Conservation (phyloP, 305 asterid genomes). For the Euphrasia arctica region DNA sequence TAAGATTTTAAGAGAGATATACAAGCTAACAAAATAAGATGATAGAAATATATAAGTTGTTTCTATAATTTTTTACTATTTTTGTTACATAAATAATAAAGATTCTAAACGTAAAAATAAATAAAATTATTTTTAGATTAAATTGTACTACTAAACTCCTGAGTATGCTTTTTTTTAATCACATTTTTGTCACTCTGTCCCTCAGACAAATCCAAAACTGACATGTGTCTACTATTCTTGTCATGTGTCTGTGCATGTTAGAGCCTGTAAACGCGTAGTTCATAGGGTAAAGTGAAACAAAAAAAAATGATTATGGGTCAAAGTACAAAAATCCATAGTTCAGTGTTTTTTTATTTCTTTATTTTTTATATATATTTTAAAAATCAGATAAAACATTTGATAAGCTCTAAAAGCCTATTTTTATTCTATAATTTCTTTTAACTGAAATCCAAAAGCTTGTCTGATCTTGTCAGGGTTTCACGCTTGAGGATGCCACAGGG, state of each 20-base stretch:
- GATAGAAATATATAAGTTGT: neutral
- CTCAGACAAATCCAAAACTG: neutral
- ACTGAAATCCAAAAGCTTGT: constrained; percentile 20
- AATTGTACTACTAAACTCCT: too few species aligned
- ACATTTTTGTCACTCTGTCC: too few species aligned
- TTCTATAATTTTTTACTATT: neutral
- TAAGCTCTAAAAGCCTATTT: neutral
- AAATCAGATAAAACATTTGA: neutral
- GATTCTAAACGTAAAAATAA: neutral
- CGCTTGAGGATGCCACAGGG: constrained; percentile 93
- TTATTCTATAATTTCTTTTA: neutral
- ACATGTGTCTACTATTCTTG: neutral
- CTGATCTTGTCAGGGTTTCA: constrained; percentile 55
- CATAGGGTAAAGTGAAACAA: neutral
- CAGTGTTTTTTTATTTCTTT: neutral
- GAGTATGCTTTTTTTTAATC: too few species aligned
- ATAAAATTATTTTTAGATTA: too few species aligned
- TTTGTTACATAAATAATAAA: neutral
- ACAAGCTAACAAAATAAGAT: neutral
- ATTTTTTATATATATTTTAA: too few species aligned
- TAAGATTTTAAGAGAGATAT: neutral
- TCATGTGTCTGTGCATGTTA: neutral
- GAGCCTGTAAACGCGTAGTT: neutral
- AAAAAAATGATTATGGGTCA: neutral
- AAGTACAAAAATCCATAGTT: neutral